phyloP scores from a whole-genome alignment of 2,329 filamentous ascomycete genomes.

The Nemania abortiva region DNA sequence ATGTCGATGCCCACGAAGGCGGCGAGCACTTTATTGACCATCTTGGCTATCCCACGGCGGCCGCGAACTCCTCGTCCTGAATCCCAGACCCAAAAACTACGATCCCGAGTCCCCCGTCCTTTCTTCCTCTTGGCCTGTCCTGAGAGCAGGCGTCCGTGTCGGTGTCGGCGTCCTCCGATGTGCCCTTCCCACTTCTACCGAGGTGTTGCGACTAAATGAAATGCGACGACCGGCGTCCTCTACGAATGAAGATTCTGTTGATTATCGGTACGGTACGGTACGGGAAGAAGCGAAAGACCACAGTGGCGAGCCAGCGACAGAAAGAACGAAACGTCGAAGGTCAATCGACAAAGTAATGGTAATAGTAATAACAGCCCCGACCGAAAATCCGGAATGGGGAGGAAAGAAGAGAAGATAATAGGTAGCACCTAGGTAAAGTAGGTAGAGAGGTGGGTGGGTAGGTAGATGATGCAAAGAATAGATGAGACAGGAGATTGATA shows the following conservation, averaged over 20 bases:
- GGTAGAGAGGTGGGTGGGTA: too few species aligned
- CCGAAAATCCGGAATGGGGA: slow-evolving; percentile 33
- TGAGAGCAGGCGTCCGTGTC: neutral
- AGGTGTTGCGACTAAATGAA: slow-evolving; percentile 23
- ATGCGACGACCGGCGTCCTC: slow-evolving; percentile 57
- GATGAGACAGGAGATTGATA: slow-evolving; percentile 45
- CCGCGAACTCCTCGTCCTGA: slow-evolving; percentile 26
- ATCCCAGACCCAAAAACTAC: neutral
- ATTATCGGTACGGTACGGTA: slow-evolving; percentile 17
- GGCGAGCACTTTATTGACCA: slow-evolving; percentile 68
- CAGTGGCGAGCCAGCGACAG: slow-evolving; percentile 35
- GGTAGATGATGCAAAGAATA: slow-evolving; percentile 38
- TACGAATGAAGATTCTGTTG: slow-evolving; percentile 31
- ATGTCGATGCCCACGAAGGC: slow-evolving; percentile 62
- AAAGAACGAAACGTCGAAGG: slow-evolving; percentile 47
- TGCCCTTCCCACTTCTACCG: slow-evolving; percentile 13
- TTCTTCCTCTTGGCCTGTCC: slow-evolving; percentile 4
- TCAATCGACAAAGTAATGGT: slow-evolving; percentile 47
- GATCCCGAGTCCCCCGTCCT: slow-evolving; percentile 20
- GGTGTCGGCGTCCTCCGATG: neutral
- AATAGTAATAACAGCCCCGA: slow-evolving; percentile 39
- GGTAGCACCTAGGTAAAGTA: slow-evolving; percentile 17
- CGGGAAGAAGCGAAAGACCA: slow-evolving; percentile 27
- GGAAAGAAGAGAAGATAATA: slow-evolving; percentile 37
- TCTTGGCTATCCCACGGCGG: slow-evolving; percentile 48